These are phyloP conservation scores for Lasiodiplodia citricola DNA, from an alignment of 2,329 filamentous ascomycete species.

Conservation along the genomic window DNA sequence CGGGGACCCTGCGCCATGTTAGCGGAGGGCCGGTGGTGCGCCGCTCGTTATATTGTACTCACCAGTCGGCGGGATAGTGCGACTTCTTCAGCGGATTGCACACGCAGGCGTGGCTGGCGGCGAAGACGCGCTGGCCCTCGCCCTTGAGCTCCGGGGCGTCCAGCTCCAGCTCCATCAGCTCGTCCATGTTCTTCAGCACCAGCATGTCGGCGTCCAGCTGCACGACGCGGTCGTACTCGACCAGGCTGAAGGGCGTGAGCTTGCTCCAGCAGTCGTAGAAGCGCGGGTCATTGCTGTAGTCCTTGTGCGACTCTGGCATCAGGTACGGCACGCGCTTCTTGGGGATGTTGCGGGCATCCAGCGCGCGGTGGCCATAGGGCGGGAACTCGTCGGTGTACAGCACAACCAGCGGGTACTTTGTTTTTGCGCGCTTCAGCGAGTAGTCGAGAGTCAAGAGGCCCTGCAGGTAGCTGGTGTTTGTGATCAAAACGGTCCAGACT, in stretches of 20 bases:
- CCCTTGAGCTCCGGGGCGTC: conserved; percentile 62
- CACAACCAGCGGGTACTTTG: conserved; percentile 78
- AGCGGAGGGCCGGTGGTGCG: not conserved
- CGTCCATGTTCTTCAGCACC: conserved; percentile 83
- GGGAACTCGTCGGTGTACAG: conserved; percentile 84
- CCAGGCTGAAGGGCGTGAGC: conserved; percentile 76
- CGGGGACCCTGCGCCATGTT: conserved; percentile 50
- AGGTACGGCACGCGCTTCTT: conserved; percentile 75
- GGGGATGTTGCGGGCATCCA: conserved; percentile 71
- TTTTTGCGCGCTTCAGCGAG: conserved; percentile 69
- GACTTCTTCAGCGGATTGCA: conserved; percentile 81
- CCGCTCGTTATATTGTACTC: conserved; percentile 27
- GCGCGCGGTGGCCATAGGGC: conserved; percentile 68
- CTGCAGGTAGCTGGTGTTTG: conserved; percentile 79
- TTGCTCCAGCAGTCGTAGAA: conserved; percentile 94
- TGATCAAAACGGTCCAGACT: conserved; percentile 91
- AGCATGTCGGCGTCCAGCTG: conserved; percentile 91
- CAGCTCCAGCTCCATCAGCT: conserved; percentile 82
- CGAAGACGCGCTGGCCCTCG: conserved; percentile 72
- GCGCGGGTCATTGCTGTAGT: conserved; percentile 77
- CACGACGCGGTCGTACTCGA: conserved; percentile 78
- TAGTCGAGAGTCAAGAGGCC: conserved; percentile 82
- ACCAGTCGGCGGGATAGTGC: conserved; percentile 80
- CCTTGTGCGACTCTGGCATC: conserved; percentile 66
- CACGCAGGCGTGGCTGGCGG: conserved; percentile 81